Base-by-base conservation (phyloP, 2,329 filamentous ascomycete genomes). In the Arthroderma sp. region DNA sequence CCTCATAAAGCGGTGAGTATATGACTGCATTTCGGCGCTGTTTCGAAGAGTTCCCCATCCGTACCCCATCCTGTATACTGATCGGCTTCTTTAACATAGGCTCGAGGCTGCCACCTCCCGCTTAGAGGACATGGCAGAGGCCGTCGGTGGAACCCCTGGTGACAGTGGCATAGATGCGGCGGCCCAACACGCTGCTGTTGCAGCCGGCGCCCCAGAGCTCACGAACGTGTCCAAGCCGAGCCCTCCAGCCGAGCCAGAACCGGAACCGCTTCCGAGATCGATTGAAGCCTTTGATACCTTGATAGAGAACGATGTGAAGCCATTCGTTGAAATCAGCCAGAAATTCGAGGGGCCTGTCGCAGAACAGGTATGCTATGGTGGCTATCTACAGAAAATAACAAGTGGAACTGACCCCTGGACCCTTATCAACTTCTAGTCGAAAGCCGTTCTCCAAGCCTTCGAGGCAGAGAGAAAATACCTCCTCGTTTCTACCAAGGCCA, bases 31-130 rank as follows among this genome's bases (percentile, higher is more conserved):
- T 22, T 22, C 15, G 15, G 15, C 15, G 15, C 15, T 22, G 15
- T 22, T 3, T 22, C 15, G 15, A 22, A 22, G 15, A 3, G 3
- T 2, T 3, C 15, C 15, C 15, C 15, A 22, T 22, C 15, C 15
- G 15, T 22, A 3, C 15, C 15, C 15, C 15, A 22, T 22, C 15
- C 15, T 22, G 15, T 22, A 22, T 22, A 22, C 15, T 22, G 15
- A 22, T 22, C 15, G 5, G 9, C 2, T 29, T 34, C 10, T 8
- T 29, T 27, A 29, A 27, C n/a, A 29, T 31, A 98, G 91, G 69
- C 83, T 98, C 56, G 91, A 98, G 74, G 91, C 91, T 63, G 91
- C 91, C 34, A 98, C 91, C 43, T 91, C 87, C 52, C 82, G 91
- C 48, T 78, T 98, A 46, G 91, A 98, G 70, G 91, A 98, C 64